phyloP scores from a whole-genome alignment of 805 yeast genomes.

The Metschnikowia colocasiae region DNA sequence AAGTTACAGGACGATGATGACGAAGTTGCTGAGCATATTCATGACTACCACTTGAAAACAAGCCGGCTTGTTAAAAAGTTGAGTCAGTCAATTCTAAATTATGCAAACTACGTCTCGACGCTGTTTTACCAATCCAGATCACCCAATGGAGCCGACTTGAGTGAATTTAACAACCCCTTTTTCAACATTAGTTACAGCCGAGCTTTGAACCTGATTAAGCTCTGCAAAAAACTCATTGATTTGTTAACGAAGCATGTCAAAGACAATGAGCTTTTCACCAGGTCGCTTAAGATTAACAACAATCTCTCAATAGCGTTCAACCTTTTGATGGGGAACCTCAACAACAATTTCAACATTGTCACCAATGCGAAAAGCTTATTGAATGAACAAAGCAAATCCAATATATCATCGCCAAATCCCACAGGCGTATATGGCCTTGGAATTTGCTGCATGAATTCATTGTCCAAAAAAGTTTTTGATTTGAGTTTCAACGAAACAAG shows the following conservation, averaged over 20 bases:
- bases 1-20: constrained; percentile 15
- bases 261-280: constrained; percentile 25
- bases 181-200: constrained; percentile 34
- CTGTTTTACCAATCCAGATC: constrained; percentile 12
- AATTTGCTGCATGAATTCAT: constrained; percentile 17
- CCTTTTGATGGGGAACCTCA: constrained; percentile 24
- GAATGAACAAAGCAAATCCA: constrained; percentile 7
- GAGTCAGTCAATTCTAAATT: constrained; percentile 24
- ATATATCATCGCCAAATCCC: not conserved
- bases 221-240: constrained; percentile 35
- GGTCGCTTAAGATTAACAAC: constrained; percentile 34
- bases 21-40: constrained; percentile 24
- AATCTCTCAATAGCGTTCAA: constrained; percentile 36
- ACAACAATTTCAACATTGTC: constrained; percentile 15
- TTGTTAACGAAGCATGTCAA: constrained; percentile 20
- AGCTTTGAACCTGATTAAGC: constrained; percentile 31
- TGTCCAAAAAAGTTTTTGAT: constrained; percentile 25
- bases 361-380: constrained; percentile 12
- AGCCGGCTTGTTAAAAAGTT: constrained; percentile 36
- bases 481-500: constrained; percentile 23
- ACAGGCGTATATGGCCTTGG: constrained; percentile 23
- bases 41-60: constrained; percentile 39
- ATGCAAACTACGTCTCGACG: constrained; percentile 31
- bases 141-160: constrained; percentile 4
- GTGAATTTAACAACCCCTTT: constrained; percentile 26